Evolutionary conservation across 129 eudicot genomes (phyloP).

Genomic region (Escallonia herrerae): DNA sequence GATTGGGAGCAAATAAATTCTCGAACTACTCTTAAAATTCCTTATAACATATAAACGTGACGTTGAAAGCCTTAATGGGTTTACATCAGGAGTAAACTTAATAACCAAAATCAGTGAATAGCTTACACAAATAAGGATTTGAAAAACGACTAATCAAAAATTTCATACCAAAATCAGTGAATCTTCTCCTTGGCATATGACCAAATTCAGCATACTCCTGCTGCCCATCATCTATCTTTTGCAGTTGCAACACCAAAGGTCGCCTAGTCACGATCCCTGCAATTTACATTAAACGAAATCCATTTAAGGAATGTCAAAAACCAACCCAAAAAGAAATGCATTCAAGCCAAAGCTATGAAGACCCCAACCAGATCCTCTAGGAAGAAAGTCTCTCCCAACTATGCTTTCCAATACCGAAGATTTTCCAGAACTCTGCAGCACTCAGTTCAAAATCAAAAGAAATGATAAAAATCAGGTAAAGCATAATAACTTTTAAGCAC

Average conservation of each 20-base stretch:
- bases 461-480: not conserved
- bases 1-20: too few species aligned
- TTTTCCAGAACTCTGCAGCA: conserved; percentile 60
- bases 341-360: not conserved
- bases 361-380: conserved; percentile 60
- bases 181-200: conserved; percentile 61
- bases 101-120: too few species aligned
- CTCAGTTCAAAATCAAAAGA: conserved; percentile 2
- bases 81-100: too few species aligned
- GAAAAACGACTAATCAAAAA: not conserved
- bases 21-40: too few species aligned
- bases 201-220: conserved; percentile 87
- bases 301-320: not conserved
- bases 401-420: conserved; percentile 66
- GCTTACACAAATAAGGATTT: too few species aligned
- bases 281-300: not conserved
- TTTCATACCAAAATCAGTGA: conserved; percentile 77
- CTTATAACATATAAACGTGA: too few species aligned
- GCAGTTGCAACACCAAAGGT: conserved; percentile 83
- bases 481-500: too few species aligned
- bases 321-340: not conserved
- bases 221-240: conserved; percentile 59
- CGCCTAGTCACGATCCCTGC: conserved; percentile 90
- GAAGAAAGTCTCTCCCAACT: conserved; percentile 59
- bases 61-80: too few species aligned